These are phyloP conservation scores for Colletotrichum sp. DNA, from an alignment of 2,329 filamentous ascomycete species.

Conservation along the genomic window DNA sequence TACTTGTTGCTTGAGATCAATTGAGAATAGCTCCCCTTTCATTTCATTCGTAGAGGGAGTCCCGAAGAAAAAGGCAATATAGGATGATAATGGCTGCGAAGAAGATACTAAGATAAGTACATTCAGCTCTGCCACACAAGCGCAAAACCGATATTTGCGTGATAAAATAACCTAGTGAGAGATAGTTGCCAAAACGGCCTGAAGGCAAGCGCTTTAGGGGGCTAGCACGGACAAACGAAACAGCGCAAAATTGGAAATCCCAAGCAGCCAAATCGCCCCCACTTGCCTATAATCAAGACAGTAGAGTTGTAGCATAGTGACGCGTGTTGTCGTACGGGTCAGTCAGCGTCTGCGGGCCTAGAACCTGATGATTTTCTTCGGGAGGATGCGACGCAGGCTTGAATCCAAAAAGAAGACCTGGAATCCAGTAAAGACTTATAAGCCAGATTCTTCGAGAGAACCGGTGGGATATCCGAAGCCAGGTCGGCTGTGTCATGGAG, in stretches of 20 bases:
- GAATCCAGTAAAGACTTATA: background rate
- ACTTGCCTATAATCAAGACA: background rate
- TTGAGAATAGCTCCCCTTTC: no score
- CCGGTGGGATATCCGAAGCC: background rate
- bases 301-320: no score
- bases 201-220: no score
- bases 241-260: background rate
- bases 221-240: background rate
- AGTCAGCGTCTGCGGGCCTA: rapidly evolving
- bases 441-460: rapidly evolving
- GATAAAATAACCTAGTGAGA: no score
- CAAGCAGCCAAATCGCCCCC: rapidly evolving
- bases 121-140: no score
- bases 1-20: no score
- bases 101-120: no score
- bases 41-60: rapidly evolving
- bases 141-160: no score
- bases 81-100: no score
- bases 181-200: no score
- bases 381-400: background rate
- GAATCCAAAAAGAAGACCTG: background rate
- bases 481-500: background rate
- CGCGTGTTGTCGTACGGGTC: background rate
- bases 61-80: no score
- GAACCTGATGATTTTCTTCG: rapidly evolving